Conservation (phyloP, 2,329 filamentous ascomycete species). For the Xylariaceae sp. region DNA sequence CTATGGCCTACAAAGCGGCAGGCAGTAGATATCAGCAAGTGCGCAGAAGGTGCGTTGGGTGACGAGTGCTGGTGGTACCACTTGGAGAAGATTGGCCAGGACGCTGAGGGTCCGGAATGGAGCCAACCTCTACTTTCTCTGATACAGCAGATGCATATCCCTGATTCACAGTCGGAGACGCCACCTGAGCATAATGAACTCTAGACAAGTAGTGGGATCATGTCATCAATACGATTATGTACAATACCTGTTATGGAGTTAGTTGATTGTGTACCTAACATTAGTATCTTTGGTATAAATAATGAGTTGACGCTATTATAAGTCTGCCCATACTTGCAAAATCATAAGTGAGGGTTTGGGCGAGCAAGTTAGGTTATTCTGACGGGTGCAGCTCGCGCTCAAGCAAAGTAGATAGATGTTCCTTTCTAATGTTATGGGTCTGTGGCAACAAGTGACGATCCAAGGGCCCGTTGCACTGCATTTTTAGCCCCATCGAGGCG, state of each 20-base stretch:
- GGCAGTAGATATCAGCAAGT: constrained; percentile 45
- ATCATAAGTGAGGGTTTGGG: no score
- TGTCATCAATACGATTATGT: not conserved
- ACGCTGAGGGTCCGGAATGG: constrained; percentile 48
- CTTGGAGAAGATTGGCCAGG: constrained; percentile 40
- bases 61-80: constrained; percentile 68
- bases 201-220: constrained; percentile 11
- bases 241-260: not conserved
- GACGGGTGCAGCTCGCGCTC: no score
- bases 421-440: no score
- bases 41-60: constrained; percentile 44
- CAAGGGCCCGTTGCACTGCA: no score
- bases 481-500: no score
- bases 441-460: no score
- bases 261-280: not conserved
- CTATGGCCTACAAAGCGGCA: constrained; percentile 58
- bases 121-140: constrained; percentile 44
- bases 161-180: not conserved
- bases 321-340: no score
- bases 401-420: no score
- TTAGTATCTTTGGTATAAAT: no score
- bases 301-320: no score
- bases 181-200: constrained; percentile 20
- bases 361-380: no score
- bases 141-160: constrained; percentile 27